Base-by-base conservation (phyloP, 805 yeast species). In the Kuraishia piskuri region DNA sequence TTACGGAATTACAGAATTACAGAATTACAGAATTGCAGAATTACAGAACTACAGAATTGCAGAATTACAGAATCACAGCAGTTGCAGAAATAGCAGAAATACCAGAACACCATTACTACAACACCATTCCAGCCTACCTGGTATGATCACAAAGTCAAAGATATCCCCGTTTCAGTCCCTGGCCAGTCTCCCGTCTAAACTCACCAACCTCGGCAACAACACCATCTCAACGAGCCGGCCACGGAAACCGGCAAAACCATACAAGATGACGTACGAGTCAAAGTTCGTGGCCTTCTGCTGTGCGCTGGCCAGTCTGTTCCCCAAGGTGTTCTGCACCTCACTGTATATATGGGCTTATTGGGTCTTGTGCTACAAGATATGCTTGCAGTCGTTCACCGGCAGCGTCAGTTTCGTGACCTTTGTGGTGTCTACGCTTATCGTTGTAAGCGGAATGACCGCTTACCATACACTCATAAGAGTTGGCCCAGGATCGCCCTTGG, bases 401-500 rank as follows among this genome's bases (percentile, higher is more conserved):
- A 5, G 50, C 2, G 1, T 47, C 3, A 67, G 63, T 8, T 10
- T 56, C 5, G 2, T 60, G 0, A 31, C 71, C 0, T 61, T 61
- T 2, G 31, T 67, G 0, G 21, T 66, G 3, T 71, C 71, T 0
- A 23, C 68, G 0, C 23, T 58, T 17, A 59, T 79, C 10, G 73
- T 71, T 26, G 22, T 52, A 0, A 60, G 77, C 17, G 71, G 76
- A 21, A 48, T 83, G 3, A 73, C 73, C 57, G 69, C 86, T 1
- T 86, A 86, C 62, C 79, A 69, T 62, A 66, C 70, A 56, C 78
- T 83, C 2, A 71, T 84, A 1, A n/a, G 36, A 0, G 66, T 67
- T 1, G 90, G 90, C 0, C 76, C 86, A 0, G 92, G 92, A 0
- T 79, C 85, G 19, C 90, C 92, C 0, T 56, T 70, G 20, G 89